Evolutionary conservation across 2,329 filamentous ascomycete genomes (phyloP).

Genomic region (Diaporthe helianthi): DNA sequence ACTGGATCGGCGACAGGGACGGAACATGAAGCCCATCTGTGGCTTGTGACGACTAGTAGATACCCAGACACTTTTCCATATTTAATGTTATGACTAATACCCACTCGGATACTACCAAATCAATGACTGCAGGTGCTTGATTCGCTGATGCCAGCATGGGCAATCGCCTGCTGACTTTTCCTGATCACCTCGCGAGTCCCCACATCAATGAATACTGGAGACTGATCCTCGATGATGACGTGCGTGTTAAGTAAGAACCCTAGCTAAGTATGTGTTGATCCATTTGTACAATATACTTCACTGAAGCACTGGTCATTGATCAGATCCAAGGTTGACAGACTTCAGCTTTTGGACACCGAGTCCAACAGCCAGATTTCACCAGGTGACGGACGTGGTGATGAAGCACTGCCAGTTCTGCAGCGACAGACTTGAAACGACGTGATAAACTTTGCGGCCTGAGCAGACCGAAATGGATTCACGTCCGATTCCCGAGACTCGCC

Average conservation of each 20-base stretch:
- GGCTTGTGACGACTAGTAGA: slow-evolving; percentile 6
- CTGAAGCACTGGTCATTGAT: slow-evolving; percentile 1
- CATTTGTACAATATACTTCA: not conserved
- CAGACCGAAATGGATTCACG: not conserved
- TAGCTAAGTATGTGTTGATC: no score
- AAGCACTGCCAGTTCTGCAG: not conserved
- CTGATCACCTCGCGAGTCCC: not conserved
- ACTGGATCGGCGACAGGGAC: not conserved
- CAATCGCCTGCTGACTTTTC: not conserved
- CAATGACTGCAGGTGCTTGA: no score
- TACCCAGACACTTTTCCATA: not conserved
- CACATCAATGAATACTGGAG: not conserved
- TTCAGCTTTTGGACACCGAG: not conserved
- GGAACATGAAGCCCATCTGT: not conserved
- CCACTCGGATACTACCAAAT: not conserved
- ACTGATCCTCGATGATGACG: not conserved
- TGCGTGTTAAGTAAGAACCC: not conserved
- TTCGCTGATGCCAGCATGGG: not conserved
- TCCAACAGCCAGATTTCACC: not conserved
- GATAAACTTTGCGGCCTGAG: not conserved
- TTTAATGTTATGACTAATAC: not conserved
- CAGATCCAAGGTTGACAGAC: no score
- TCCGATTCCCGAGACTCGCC: not conserved
- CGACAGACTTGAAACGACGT: not conserved
- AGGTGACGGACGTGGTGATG: not conserved